Base-by-base conservation (phyloP, 805 yeast genomes). In the Wickerhamiella kurtzmanii region DNA sequence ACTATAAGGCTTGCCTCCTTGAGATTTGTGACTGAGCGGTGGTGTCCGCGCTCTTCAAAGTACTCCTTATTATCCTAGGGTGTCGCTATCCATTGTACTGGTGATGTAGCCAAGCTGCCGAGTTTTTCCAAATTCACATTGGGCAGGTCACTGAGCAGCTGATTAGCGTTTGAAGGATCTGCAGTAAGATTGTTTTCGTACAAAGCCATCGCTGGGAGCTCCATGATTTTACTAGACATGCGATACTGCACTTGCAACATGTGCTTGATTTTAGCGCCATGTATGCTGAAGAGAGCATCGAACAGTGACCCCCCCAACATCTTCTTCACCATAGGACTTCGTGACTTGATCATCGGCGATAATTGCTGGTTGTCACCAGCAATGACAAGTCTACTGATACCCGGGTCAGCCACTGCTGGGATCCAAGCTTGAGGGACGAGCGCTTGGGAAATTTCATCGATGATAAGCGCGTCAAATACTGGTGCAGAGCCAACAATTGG, bases 401-500 rank as follows among this genome's bases (percentile, higher is more conserved):
- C 19, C 8, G 8, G 6, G 16, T 36, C 16, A 8, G 16, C 38
- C 8, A n/a, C 19, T 36, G 92, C 50, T 0, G 97, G 96, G 20
- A 89, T 86, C 96, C 96, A 88, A 57, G 96, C 86, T 53, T 89
- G 94, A 1, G 96, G 94, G 58, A 89, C 96, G 46, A 89, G 65
- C 9, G 96, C 74, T 62, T 89, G 98, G 0, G 96, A 86, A 0
- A 89, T 96, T 62, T 89, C 98, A 64, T 89, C 98, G 32, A 89
- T 88, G 11, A 92, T 83, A 28, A 89, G 69, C 0, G 94, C 77
- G 53, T 84, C 85, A 58, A 89, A 85, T 11, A 78, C 59, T 22
- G 63, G 19, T 5, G 38, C 8, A 5, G 38, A 15, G 17, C n/a
- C n/a, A 36, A 15, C 38, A 15, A n/a, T 36, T n/a, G n/a, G 6